Conservation (phyloP, 2,329 filamentous ascomycete genomes). For the Penicillium polonicum region DNA sequence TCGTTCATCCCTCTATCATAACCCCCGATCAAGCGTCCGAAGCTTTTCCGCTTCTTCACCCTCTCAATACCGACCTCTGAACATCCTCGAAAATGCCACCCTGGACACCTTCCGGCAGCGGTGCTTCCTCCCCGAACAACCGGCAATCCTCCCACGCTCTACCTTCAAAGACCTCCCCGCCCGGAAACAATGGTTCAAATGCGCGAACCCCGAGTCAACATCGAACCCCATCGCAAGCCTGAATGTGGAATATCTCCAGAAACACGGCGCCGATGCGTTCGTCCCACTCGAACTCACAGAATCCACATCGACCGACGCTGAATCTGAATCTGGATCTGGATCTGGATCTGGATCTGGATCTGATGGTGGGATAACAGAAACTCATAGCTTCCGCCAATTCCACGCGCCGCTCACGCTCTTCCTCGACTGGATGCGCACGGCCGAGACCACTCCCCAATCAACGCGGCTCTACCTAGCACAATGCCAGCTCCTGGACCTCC, state of each 20-base stretch:
- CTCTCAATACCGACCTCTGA: constrained; percentile 25
- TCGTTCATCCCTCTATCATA: not conserved
- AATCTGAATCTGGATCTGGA: too few species aligned
- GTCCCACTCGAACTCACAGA: constrained; percentile 61
- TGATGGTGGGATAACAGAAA: not conserved
- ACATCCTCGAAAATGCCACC: constrained; percentile 33
- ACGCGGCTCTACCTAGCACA: constrained; percentile 80
- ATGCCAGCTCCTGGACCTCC: constrained; percentile 68
- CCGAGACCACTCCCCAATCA: constrained; percentile 25
- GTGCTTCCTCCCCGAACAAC: constrained; percentile 55
- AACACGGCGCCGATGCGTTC: constrained; percentile 48
- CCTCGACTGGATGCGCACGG: constrained; percentile 50
- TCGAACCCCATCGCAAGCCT: constrained; percentile 28
- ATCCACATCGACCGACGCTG: not conserved
- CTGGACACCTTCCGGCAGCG: constrained; percentile 52
- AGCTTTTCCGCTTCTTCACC: constrained; percentile 9
- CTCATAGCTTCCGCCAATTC: constrained; percentile 46
- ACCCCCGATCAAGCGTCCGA: not conserved
- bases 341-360: not conserved
- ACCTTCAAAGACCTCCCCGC: constrained; percentile 53
- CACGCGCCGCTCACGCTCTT: constrained; percentile 61
- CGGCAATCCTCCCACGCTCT: constrained; percentile 51
- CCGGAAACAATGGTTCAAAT: constrained; percentile 58
- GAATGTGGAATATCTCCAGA: constrained; percentile 46
- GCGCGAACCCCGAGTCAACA: constrained; percentile 34